Conservation (phyloP, 225 moss, liverwort and hornwort genomes). For the Pseudoscleropodium purum region DNA sequence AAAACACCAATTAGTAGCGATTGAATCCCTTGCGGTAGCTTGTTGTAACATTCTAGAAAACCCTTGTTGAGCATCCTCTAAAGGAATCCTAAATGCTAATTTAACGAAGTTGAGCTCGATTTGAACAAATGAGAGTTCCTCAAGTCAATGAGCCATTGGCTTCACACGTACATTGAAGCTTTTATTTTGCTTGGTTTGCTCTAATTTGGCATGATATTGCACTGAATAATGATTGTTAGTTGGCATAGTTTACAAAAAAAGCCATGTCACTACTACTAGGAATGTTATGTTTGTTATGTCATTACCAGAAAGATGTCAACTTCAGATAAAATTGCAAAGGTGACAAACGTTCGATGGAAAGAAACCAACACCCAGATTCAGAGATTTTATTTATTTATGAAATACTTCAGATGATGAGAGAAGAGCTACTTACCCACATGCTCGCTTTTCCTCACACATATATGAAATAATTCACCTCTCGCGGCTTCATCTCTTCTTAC, state of each 20-base stretch:
- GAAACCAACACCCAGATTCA: neutral
- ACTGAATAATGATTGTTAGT: neutral
- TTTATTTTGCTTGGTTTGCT: neutral
- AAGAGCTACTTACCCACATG: slow-evolving; percentile 5
- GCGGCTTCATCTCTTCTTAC: neutral
- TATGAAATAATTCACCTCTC: neutral
- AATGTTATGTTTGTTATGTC: neutral
- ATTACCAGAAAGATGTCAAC: neutral
- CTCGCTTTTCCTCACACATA: neutral
- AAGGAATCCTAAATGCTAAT: neutral
- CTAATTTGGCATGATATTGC: neutral
- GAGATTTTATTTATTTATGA: neutral
- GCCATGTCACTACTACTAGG: neutral
- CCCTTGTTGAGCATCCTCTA: neutral
- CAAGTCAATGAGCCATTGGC: neutral
- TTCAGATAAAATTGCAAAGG: neutral
- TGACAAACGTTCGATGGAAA: neutral
- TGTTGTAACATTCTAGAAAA: neutral
- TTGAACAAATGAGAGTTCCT: neutral
- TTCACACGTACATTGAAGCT: neutral
- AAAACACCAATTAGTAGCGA: neutral
- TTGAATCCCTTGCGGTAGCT: neutral
- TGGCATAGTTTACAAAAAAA: neutral
- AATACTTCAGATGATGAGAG: neutral
- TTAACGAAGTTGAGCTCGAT: neutral